Base-by-base conservation (phyloP, 768 basidiomycete genomes). In the Obba rivulosa region DNA sequence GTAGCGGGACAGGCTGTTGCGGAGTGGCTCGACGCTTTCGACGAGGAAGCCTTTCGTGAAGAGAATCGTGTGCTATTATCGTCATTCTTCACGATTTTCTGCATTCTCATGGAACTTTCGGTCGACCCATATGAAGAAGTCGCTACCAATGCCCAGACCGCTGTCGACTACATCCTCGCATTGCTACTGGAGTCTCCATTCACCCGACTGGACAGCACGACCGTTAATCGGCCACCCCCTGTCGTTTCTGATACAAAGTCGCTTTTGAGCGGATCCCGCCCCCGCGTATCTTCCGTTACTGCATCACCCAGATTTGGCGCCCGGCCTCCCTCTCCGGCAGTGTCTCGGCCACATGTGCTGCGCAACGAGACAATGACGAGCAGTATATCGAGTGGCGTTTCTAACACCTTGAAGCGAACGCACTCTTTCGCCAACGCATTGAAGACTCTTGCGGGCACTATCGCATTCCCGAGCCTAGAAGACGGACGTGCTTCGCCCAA, bases 81-180 rank as follows among this genome's bases (percentile, higher is more conserved):
- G n/a, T 90, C 87, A 2, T 92, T 95, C 73, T 92, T 91, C 74
- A 92, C 92, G 20, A 89, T 98, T 54, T 93, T 90, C 58, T 84
- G 85, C 14, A 79, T 85, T 4, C 75, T 99, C 14, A 71, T 96
- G 50, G 94, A 97, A 63, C 76, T 98, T 9, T 91, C 93, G 0
- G 85, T 86, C 9, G 96, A 98, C 59, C 89, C 95, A 0, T 92
- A 95, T 59, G 81, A 85, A 41, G 93, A 97, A 63, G 93, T 98
- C 13, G 87, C 92, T 0, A 82, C 87, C 8, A 81, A 90, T 60
- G 94, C 94, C 0, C 87, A 88, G 59, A 93, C 90, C 0, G 82
- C 95, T 22, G 78, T 92, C 24, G 96, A 99, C 66, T 96, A 95
- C 62, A 78, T 96, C 57, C 83, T 89, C 69, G 92, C 92, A 2